Percentiles rank a stretch among this genome's conserved stretches.
Evolutionary conservation across 129 eudicot genomes (phyloP).

Genomic region (Daucus carota): DNA sequence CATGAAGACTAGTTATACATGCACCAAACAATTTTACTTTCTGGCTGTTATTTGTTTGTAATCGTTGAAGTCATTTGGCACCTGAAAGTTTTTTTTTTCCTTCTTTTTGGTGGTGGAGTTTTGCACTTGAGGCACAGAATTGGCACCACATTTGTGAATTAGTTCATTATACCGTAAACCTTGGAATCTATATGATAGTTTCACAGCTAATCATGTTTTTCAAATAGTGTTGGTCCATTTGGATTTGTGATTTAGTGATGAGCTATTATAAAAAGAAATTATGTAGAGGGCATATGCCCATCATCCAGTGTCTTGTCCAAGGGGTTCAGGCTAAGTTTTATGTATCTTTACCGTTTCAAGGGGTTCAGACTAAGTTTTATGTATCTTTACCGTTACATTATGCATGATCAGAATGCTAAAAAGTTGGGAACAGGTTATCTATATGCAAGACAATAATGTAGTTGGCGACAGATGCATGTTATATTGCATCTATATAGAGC

Average conservation of each 20-base stretch:
- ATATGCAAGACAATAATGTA: neutral
- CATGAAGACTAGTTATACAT: slow-evolving; percentile 9
- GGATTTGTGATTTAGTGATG: neutral
- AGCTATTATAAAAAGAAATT: too few species aligned
- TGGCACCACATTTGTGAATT: slow-evolving; percentile 9
- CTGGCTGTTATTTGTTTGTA: slow-evolving; percentile 4
- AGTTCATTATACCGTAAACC: neutral
- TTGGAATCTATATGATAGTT: neutral
- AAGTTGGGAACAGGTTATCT: neutral
- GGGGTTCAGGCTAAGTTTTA: neutral
- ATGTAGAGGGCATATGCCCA: neutral
- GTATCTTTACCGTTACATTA: too few species aligned
- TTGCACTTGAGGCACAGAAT: slow-evolving; percentile 12
- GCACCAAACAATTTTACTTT: neutral
- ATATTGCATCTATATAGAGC: neutral
- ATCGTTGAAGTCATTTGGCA: slow-evolving; percentile 1
- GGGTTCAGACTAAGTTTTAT: neutral
- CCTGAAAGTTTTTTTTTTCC: neutral
- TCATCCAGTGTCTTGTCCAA: neutral
- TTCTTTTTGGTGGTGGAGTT: neutral
- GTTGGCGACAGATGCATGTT: neutral
- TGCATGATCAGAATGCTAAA: neutral
- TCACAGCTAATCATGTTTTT: neutral
- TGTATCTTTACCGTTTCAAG: neutral
- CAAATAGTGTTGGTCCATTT: neutral